Evolutionary conservation across 2,329 filamentous ascomycete species (phyloP).

Genomic region (Pyrenochaeta sp.): DNA sequence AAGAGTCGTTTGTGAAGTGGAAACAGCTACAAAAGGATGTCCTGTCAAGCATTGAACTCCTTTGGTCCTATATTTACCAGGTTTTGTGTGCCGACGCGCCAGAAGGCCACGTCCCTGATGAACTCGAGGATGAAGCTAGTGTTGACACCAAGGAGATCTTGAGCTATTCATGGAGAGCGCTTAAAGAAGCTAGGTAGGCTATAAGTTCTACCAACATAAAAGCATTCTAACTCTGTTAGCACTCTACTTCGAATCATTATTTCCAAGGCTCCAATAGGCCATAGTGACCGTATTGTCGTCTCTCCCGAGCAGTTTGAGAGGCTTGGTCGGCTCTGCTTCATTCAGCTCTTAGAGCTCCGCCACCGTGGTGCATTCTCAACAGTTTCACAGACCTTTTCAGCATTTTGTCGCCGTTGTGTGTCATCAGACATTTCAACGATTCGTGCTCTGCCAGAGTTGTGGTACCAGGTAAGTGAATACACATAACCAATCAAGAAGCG

Average conservation of each 20-base stretch:
- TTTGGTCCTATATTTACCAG: conserved; percentile 79
- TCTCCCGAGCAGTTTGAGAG: conserved; percentile 64
- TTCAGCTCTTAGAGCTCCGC: conserved; percentile 80
- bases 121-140: conserved; percentile 74
- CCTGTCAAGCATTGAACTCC: conserved; percentile 67
- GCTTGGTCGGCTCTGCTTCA: conserved; percentile 79
- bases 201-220: neutral
- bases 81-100: conserved; percentile 94
- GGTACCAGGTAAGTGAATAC: conserved; percentile 65
- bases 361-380: conserved; percentile 95
- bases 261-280: conserved; percentile 46
- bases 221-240: conserved; percentile 57
- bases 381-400: conserved; percentile 85
- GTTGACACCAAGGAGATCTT: conserved; percentile 87
- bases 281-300: conserved; percentile 27
- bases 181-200: conserved; percentile 88
- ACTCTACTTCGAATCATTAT: conserved; percentile 68
- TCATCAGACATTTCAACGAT: conserved; percentile 59
- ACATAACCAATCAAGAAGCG: neutral
- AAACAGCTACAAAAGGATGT: conserved; percentile 63
- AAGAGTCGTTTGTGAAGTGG: conserved; percentile 35
- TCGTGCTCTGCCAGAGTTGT: conserved; percentile 65
- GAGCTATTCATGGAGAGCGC: conserved; percentile 92
- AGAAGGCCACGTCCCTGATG: conserved; percentile 83
- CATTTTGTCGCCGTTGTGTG: conserved; percentile 75